A percentile compares a stretch with the other conserved stretches of the same genome.
Conservation (phyloP, 2,329 filamentous ascomycete genomes). For the Epichloe bromicola region DNA sequence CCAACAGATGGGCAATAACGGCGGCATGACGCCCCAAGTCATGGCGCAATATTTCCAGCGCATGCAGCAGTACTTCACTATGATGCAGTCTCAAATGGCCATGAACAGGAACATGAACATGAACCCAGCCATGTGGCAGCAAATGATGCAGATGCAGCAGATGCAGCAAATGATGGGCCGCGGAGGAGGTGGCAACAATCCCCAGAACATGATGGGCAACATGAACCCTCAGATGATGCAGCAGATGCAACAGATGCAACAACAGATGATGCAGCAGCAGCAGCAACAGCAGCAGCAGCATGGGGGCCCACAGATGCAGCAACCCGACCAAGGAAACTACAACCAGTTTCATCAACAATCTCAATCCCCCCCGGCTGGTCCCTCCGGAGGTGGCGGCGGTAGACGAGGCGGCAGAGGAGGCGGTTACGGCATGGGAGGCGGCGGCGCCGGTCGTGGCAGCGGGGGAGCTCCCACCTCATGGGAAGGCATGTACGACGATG, state of each 20-base stretch:
- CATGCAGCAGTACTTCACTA: constrained; percentile 93
- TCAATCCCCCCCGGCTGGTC: constrained; percentile 15
- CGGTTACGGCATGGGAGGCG: constrained; percentile 19
- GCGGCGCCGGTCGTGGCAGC: constrained; percentile 26
- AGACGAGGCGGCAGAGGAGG: constrained; percentile 8
- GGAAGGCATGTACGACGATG: constrained; percentile 98
- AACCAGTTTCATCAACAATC: constrained; percentile 34
- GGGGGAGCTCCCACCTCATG: constrained; percentile 68
- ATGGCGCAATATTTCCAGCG: constrained; percentile 98
- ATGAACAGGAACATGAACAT: constrained; percentile 63
- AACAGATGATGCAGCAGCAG: constrained; percentile 31
- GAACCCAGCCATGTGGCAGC: constrained; percentile 66
- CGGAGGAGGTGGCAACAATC: constrained; percentile 21
- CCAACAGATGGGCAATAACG: constrained; percentile 29
- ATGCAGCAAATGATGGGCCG: constrained; percentile 45
- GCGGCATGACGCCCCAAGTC: constrained; percentile 83
- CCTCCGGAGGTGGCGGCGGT: constrained; percentile 11
- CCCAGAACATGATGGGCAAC: constrained; percentile 26
- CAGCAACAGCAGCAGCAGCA: constrained; percentile 24
- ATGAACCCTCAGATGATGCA: constrained; percentile 45
- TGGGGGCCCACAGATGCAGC: constrained; percentile 11
- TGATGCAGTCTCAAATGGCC: constrained; percentile 90
- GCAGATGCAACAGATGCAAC: constrained; percentile 38
- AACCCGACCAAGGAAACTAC: constrained; percentile 1
- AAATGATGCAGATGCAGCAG: constrained; percentile 66